phyloP scores from a whole-genome alignment of 2,329 filamentous ascomycete genomes.

The Apiospora arundinis region DNA sequence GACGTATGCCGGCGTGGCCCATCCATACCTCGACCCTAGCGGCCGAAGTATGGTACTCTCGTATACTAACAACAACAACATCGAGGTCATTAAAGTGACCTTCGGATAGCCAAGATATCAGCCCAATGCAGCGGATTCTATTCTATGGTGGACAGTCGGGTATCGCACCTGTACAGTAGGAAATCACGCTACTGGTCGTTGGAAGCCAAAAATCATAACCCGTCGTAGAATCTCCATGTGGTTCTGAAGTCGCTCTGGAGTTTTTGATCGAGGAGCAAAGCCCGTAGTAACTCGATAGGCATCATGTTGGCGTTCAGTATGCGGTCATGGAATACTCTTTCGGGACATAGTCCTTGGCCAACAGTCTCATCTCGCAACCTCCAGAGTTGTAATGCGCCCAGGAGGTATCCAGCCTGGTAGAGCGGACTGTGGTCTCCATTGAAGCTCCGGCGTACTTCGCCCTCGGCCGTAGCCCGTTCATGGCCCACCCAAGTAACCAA shows the following conservation, averaged over 20 bases:
- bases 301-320: slow-evolving; percentile 58
- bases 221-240: slow-evolving; percentile 57
- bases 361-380: slow-evolving; percentile 56
- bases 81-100: slow-evolving; percentile 43
- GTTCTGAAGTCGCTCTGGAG: slow-evolving; percentile 52
- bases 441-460: slow-evolving; percentile 63
- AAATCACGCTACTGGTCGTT: neutral
- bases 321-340: slow-evolving; percentile 63
- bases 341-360: slow-evolving; percentile 42
- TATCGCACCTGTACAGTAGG: neutral
- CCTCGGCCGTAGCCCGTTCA: slow-evolving; percentile 64
- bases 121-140: neutral
- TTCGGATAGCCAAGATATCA: slow-evolving; percentile 31
- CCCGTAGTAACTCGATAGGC: slow-evolving; percentile 60
- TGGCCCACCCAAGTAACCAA: slow-evolving; percentile 63
- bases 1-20: slow-evolving; percentile 46
- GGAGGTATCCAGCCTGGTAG: slow-evolving; percentile 66
- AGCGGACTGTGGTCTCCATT: slow-evolving; percentile 62
- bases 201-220: slow-evolving; percentile 21
- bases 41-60: slow-evolving; percentile 45
- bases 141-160: neutral
- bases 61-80: slow-evolving; percentile 48
- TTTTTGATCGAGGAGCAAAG: slow-evolving; percentile 50
- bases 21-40: slow-evolving; percentile 45
- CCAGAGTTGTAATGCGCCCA: slow-evolving; percentile 63